Conservation (phyloP, 2,329 filamentous ascomycete genomes). For the Hypocreales sp. region DNA sequence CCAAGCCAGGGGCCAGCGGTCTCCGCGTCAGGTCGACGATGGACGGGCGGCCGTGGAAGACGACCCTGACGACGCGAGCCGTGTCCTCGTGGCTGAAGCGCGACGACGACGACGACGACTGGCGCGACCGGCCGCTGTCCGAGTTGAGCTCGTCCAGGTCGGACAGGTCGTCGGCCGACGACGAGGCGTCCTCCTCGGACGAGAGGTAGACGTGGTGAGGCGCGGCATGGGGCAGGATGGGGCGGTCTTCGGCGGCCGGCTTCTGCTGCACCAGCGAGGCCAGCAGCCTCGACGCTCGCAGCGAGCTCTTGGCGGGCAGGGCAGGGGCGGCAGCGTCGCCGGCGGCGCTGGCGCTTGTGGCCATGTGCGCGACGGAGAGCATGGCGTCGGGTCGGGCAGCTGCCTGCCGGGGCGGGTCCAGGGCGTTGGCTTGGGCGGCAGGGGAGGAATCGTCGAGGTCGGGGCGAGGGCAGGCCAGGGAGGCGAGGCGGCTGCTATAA, state of each 20-base stretch:
- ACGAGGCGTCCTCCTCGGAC: constrained; percentile 50
- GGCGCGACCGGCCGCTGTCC: constrained; percentile 18
- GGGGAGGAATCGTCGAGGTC: too few species aligned
- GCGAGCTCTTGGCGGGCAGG: constrained; percentile 33
- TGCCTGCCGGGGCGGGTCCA: background rate
- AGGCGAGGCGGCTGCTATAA: constrained; percentile 6
- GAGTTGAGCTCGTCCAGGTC: constrained; percentile 34
- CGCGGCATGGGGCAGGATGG: constrained; percentile 21
- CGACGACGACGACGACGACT: constrained; percentile 10
- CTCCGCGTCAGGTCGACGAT: constrained; percentile 35
- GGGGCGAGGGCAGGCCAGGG: too few species aligned
- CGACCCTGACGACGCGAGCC: constrained; percentile 41
- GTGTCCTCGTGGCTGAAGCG: constrained; percentile 35
- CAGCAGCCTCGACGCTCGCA: constrained; percentile 28
- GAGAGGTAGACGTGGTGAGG: constrained; percentile 49
- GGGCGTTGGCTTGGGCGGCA: too few species aligned
- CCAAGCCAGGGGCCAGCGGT: constrained; percentile 26
- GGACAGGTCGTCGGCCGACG: constrained; percentile 43
- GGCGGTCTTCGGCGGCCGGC: constrained; percentile 12
- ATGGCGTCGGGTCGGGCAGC: constrained; percentile 9
- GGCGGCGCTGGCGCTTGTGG: constrained; percentile 6
- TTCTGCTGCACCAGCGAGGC: constrained; percentile 16
- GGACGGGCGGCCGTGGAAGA: constrained; percentile 43
- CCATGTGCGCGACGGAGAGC: constrained; percentile 11
- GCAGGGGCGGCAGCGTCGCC: constrained; percentile 19